phyloP scores from a whole-genome alignment of 495 filamentous ascomycete species.

The Tuber umbilicatum region DNA sequence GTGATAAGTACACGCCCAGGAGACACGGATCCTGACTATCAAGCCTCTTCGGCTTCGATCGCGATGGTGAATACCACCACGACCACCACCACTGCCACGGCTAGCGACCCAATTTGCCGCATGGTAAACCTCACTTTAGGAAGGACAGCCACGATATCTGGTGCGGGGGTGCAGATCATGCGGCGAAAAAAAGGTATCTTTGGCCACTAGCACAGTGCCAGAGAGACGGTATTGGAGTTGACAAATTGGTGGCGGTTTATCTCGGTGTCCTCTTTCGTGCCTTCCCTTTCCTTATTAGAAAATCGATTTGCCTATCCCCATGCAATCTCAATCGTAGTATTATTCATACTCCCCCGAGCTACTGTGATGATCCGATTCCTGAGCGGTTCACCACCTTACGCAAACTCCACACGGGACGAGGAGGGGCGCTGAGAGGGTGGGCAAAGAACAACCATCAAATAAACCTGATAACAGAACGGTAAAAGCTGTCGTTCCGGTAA shows the following conservation, averaged over 20 bases:
- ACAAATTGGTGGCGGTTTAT: background rate
- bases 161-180: background rate
- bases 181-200: background rate
- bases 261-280: background rate
- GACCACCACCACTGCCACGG: background rate
- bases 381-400: background rate
- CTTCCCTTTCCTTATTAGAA: background rate
- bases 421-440: background rate
- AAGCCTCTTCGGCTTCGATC: background rate
- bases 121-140: background rate
- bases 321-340: background rate
- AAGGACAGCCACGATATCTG: background rate
- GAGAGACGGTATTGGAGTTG: background rate
- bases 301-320: background rate
- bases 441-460: background rate
- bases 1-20: background rate
- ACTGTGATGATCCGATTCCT: background rate
- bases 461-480: background rate
- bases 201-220: background rate
- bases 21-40: background rate
- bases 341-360: background rate
- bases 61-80: too few relatives aligned
- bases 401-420: background rate
- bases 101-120: background rate
- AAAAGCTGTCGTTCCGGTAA: background rate